Evolutionary conservation across 176 grass and related monocot genomes (phyloP), one percentile per base, ranked within the genome.

Genomic region (Lolium rigidum): DNA sequence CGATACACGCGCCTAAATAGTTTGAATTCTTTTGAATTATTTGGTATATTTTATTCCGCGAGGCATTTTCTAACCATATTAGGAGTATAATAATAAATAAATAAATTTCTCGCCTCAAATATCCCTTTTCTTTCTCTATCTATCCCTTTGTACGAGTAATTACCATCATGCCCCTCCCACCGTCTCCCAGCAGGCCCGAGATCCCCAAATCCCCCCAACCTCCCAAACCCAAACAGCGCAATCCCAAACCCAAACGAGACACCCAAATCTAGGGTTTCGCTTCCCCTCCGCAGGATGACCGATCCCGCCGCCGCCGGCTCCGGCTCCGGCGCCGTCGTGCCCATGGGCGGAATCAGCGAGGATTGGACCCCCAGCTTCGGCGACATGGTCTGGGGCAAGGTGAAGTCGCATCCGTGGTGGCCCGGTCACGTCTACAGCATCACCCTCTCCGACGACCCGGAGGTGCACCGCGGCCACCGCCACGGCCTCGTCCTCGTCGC

Each of bases 381-480:
- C 39, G 90, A 94, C 66, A 99, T 99, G 97, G 92, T 99, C 6
- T 99, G 94, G 97, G 97, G 92, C 37, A 99, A 97, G 90, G 97
- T 99, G 49, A 99, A 99, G 89, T 99, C 97, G 49, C 97, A 99
- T 24, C 97, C 97, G 4, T 99, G 94, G 94, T 99, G 97, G 97
- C 97, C 97, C 6, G 97, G 97, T 17, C 90, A 92, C 59, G 88
- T 99, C 82, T 99, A 93, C 80, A 91, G 88, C 74, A 84, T 93
- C 67, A 67, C 38, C 83, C 93, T 99, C 67, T 90, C 93, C 22
- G 80, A 81, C 49, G 67, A 73, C 52, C 74, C 59, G 31, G 93
- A 90, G 71, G 85, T 91, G 46, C 90, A 83, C 24, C 80, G 85
- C 22, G 90, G 90, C 87, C 37, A 70, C 65, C 81, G 85, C 70